Evolutionary conservation across 805 yeast genomes (phyloP), one percentile per base, ranked within the genome.

Genomic region (Torulaspora indica): DNA sequence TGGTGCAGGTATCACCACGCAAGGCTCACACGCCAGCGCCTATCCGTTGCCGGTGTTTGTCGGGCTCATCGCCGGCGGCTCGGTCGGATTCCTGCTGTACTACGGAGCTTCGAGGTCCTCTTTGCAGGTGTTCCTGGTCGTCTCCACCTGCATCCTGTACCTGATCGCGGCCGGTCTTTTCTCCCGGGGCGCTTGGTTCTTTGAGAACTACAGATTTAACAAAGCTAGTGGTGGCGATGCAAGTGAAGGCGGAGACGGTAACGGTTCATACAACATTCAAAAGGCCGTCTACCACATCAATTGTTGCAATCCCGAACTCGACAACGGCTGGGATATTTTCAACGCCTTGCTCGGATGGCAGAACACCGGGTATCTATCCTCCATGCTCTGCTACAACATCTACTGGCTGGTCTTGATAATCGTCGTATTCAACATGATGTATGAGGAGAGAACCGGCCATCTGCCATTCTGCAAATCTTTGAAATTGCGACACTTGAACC

Each of bases 281-380:
- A 76, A 76, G 59, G 69, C 85, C 10, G 96, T 91, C 22, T 91
- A 96, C 90, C 98, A 91, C 70, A 95, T 91, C 49, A 89, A 91
- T 76, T 91, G 97, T 72, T 91, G 98, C 73, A 89, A 89, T 69
- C 97, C 97, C 36, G 90, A 84, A 67, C 73, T 75, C 47, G 91
- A 84, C 68, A 81, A 82, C 56, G 98, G 97, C 71, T 91, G 98
- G 98, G 96, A 89, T 77, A 81, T 91, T 49, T 91, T 91, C 76
- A 91, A 91, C 62, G 87, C 97, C 22, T 67, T 91, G 45, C 73
- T 91, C 52, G 98, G 98, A 51, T 91, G 98, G 98, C 96, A 89
- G 72, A 91, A 91, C 70, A 78, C 95, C 42, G 98, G 96, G 47
- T 88, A 95, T 53, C 77, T 86, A 63, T 96, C 97, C 45, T 87